Evolutionary conservation across 768 basidiomycete genomes (phyloP), one percentile per base, ranked within the genome.

Genomic region (Ephemerocybe angulata): DNA sequence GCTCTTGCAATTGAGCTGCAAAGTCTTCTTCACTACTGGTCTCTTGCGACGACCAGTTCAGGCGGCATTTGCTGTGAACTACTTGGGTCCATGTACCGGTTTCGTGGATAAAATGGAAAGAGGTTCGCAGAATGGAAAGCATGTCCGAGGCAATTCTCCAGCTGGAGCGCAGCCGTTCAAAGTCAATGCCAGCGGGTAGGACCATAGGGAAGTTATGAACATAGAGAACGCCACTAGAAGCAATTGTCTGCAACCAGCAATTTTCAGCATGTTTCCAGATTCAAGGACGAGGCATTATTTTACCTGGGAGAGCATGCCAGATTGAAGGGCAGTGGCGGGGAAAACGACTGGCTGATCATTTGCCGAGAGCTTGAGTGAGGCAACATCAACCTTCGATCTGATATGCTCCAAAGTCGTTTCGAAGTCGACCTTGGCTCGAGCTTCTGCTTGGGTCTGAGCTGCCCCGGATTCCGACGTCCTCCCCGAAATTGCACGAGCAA

Each of bases 221-320:
- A 55, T 72, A 72, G 0, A 72, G 57, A 15, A 57, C 53, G 7
- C 71, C 71, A 22, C 57, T 42, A 2, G 70, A 67, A n/a, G 54
- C 61, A 22, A 70, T 56, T 1, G 71, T 71, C 71, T 72, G n/a
- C 17, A 17, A 11, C 13, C 15, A 5, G 21, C 47, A 21, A 52
- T n/a, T n/a, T n/a, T n/a, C n/a, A n/a, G n/a, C n/a, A n/a, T n/a
- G n/a, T n/a, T n/a, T n/a, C n/a, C n/a, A n/a, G n/a, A n/a, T n/a
- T n/a, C n/a, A n/a, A n/a, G n/a, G n/a, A n/a, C n/a, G n/a, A n/a
- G n/a, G n/a, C 25, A 47, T 12, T 29, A 19, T 53, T 64, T 38
- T 54, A 76, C 78, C 67, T 80, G 78, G 3, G 78, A 78, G 38
- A 80, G 59, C 77, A 80, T 78, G 11, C 79, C 79, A 15, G 75